Evolutionary conservation across 345 rosid genomes (phyloP), one percentile per base, ranked within the genome.

Genomic region (Hypericum perforatum): DNA sequence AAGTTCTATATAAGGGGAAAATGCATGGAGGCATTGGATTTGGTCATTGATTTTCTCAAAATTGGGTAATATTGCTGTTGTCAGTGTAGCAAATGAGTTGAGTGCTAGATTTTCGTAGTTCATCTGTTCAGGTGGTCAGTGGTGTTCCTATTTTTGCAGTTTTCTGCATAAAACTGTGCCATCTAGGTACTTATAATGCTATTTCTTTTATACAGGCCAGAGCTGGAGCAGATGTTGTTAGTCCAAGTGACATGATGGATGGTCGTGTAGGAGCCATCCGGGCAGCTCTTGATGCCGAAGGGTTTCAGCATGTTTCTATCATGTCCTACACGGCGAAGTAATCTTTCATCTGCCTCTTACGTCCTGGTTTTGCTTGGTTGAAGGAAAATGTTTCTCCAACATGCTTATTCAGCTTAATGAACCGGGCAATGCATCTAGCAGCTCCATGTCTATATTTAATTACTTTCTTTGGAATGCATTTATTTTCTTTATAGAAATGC

Each of bases 211-310:
- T 44, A 39, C 52, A 91, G 85, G 96, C 92, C 5, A 77, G 82
- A 57, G 94, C 94, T 56, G 97, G 96, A 61, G 85, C 97, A 38
- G 98, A 91, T 79, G 95, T 91, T 72, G 86, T 91, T 49, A 78
- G 96, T 76, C 89, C 98, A n/a, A 87, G 98, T 74, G 98, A 91
- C 64, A 91, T 91, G 98, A 76, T 91, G 85, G 98, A 91, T 72
- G 98, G 95, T 40, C 98, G 96, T 22, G 82, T 91, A 2, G 92
- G 84, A 40, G 89, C 98, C 13, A 71, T 86, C 43, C 82, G 96
- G 16, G 71, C 78, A 56, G 96, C 98, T 62, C 95, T 87, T 61
- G 98, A 91, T 68, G 79, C 82, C 41, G 95, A 82, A 74, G 98
- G 98, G 49, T 91, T 87, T 74, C 76, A 85, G 43, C 74, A 87